A percentile compares a stretch with the other conserved stretches of the same genome.
These are phyloP conservation scores for Cucurbita pepo DNA, from an alignment of 306 rosid genomes.

Conservation along the genomic window DNA sequence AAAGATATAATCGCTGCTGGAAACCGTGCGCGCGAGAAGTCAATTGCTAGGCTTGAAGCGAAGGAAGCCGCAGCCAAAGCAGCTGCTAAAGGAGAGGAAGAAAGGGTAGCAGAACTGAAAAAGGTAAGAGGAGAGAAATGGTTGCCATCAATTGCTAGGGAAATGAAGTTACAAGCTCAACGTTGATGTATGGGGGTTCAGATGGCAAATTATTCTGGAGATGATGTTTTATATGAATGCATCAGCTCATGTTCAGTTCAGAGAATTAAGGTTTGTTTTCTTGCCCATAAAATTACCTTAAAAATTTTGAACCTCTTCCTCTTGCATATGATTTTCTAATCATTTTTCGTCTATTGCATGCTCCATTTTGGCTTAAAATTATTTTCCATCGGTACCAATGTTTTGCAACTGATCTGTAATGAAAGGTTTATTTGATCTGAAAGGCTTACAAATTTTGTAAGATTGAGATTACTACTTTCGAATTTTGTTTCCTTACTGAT, in stretches of 20 bases:
- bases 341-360: no score
- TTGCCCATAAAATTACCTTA: not conserved
- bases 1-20: constrained; percentile 45
- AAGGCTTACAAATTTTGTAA: no score
- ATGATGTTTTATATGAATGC: not conserved
- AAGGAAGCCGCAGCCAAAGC: constrained; percentile 57
- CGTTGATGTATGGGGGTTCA: not conserved
- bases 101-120: constrained; percentile 60
- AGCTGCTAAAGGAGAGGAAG: constrained; percentile 56
- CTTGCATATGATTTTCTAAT: no score
- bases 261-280: not conserved
- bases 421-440: no score
- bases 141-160: constrained; percentile 75
- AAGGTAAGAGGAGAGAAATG: constrained; percentile 83
- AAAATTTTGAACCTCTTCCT: no score
- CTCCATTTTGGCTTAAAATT: no score
- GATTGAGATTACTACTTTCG: no score
- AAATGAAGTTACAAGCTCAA: constrained; percentile 20
- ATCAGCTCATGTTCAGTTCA: not conserved
- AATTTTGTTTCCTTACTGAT: no score
- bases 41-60: constrained; percentile 50
- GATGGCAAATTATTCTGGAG: not conserved
- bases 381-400: no score
- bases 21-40: constrained; percentile 28
- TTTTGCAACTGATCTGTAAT: no score